A percentile compares a stretch with the other conserved stretches of the same genome.
These are phyloP conservation scores for Neurospora tetraspora DNA, from an alignment of 495 filamentous ascomycete species.

Conservation along the genomic window DNA sequence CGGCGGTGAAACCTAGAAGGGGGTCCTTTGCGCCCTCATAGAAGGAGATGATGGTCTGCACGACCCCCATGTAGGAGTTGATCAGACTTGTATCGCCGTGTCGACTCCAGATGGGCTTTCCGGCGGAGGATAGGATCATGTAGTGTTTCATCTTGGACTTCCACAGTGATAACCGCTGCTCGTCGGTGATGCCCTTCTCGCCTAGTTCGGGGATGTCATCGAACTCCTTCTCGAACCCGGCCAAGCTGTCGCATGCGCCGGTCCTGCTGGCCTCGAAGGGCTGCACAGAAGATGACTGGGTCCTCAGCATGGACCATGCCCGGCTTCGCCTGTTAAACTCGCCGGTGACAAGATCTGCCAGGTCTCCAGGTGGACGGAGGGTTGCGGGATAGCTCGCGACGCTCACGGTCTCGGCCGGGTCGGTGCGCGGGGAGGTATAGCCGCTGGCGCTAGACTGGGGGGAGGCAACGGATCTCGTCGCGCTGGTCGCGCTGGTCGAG, in stretches of 20 bases:
- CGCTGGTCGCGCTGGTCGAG: constrained; percentile 38
- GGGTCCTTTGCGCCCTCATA: constrained; percentile 71
- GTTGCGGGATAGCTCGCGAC: constrained; percentile 75
- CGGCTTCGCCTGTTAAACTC: constrained; percentile 46
- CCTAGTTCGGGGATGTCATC: constrained; percentile 60
- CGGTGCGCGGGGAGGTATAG: constrained; percentile 26
- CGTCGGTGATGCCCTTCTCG: constrained; percentile 48
- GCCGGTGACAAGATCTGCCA: constrained; percentile 75
- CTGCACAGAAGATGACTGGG: constrained; percentile 47
- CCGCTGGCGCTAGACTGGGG: constrained; percentile 18
- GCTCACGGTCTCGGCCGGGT: constrained; percentile 72
- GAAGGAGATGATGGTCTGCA: constrained; percentile 96
- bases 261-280: constrained; percentile 42
- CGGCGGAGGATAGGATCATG: constrained; percentile 87
- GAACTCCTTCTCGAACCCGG: constrained; percentile 67
- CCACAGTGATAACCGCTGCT: constrained; percentile 61
- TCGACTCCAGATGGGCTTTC: constrained; percentile 95
- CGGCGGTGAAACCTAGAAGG: constrained; percentile 74
- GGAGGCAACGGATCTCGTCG: constrained; percentile 26
- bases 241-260: constrained; percentile 43
- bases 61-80: constrained; percentile 87
- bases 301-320: constrained; percentile 49
- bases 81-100: constrained; percentile 85
- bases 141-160: constrained; percentile 92
- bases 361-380: constrained; percentile 58